Conservation (phyloP, 2,329 filamentous ascomycete genomes). For the Fusarium nygamai region DNA sequence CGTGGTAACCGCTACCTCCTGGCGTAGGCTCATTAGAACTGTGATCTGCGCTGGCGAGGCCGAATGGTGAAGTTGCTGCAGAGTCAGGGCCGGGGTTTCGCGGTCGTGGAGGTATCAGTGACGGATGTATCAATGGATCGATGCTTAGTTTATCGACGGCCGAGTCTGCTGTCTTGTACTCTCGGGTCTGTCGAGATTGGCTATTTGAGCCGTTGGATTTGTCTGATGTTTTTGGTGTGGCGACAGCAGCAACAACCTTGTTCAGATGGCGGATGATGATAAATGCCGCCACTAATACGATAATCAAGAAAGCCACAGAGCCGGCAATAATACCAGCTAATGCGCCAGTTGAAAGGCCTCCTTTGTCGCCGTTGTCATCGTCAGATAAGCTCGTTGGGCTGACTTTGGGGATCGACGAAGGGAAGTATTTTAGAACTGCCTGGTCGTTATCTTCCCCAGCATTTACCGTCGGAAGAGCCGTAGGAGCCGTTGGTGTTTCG, state of each 20-base stretch:
- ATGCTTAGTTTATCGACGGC: slow-evolving; percentile 56
- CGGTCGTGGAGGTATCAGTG: slow-evolving; percentile 47
- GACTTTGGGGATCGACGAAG: slow-evolving; percentile 56
- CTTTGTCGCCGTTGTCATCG: slow-evolving; percentile 37
- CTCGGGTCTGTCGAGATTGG: slow-evolving; percentile 48
- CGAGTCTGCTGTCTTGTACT: slow-evolving; percentile 54
- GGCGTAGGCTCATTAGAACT: slow-evolving; percentile 46
- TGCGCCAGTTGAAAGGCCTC: slow-evolving; percentile 52
- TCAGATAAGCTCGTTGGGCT: slow-evolving; percentile 41
- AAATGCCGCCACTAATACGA: slow-evolving; percentile 58
- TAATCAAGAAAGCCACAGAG: slow-evolving; percentile 58
- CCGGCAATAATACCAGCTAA: slow-evolving; percentile 66
- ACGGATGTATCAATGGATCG: slow-evolving; percentile 55
- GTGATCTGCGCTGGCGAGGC: slow-evolving; percentile 32
- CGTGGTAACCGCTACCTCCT: slow-evolving; percentile 38
- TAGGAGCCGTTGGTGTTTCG: slow-evolving; percentile 51
- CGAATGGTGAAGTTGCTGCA: slow-evolving; percentile 30
- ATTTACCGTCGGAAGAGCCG: slow-evolving; percentile 41
- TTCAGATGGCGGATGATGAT: slow-evolving; percentile 63
- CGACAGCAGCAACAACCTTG: slow-evolving; percentile 54
- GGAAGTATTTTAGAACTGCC: slow-evolving; percentile 55
- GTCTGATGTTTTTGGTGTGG: slow-evolving; percentile 48
- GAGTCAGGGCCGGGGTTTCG: slow-evolving; percentile 38
- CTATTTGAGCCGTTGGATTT: slow-evolving; percentile 44
- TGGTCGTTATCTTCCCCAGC: slow-evolving; percentile 40